phyloP scores from a whole-genome alignment of 164 flowering plant genomes.

The Vitis rotundifolia region DNA sequence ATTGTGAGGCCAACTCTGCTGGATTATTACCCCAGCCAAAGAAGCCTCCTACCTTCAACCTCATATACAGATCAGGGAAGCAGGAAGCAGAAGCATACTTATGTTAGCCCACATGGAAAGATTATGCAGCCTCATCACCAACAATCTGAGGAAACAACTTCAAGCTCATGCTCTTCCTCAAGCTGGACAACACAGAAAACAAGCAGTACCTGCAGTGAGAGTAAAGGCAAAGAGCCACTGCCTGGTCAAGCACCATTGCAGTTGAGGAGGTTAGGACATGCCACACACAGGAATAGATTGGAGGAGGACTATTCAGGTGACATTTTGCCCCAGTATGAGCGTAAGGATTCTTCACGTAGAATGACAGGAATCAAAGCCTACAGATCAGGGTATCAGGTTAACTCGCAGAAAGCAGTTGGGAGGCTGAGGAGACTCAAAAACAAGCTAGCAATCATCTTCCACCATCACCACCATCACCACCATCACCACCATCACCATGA shows the following conservation, averaged over 20 bases:
- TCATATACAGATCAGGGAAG: not conserved
- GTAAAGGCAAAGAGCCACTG: not conserved
- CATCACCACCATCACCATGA: constrained; percentile 20
- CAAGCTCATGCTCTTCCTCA: constrained; percentile 18
- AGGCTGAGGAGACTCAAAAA: constrained; percentile 45
- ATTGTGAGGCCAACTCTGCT: constrained; percentile 11
- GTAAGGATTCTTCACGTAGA: constrained; percentile 2
- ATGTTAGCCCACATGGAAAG: not conserved
- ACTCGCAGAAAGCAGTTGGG: constrained; percentile 23
- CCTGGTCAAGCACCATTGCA: constrained; percentile 3
- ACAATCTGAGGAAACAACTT: constrained; percentile 10
- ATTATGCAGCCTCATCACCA: constrained; percentile 10
- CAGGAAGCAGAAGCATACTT: too few relatives aligned
- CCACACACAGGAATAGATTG: not conserved
- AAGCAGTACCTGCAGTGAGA: constrained; percentile 10
- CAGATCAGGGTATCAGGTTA: not conserved
- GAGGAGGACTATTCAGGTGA: not conserved
- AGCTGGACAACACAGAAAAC: constrained; percentile 27
- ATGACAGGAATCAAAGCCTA: not conserved
- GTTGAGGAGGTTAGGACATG: not conserved
- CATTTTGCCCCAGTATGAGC: not conserved
- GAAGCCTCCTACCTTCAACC: constrained; percentile 1
- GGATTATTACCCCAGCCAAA: not conserved
- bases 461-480: constrained; percentile 69
- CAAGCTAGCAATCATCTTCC: constrained; percentile 56